Conservation (phyloP, 192 early-diverging fungal genomes). For the Umbelopsis sp. region DNA sequence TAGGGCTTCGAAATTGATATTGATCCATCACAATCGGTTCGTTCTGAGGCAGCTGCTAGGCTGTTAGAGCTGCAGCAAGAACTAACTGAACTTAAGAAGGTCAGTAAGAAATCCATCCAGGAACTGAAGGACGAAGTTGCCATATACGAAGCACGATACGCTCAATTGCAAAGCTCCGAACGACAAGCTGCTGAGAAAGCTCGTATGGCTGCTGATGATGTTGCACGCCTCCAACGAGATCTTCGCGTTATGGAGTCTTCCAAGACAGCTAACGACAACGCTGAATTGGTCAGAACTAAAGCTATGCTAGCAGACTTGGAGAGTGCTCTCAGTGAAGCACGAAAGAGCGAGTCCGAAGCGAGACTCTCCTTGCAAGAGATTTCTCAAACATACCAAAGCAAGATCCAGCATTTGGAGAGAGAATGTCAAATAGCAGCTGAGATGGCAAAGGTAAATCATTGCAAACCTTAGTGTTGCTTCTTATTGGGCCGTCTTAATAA, state of each 20-base stretch:
- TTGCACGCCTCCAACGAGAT: constrained; percentile 21
- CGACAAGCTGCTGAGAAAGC: constrained; percentile 32
- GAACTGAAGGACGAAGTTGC: constrained; percentile 24
- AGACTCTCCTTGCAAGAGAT: constrained; percentile 5
- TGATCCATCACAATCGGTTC: background rate
- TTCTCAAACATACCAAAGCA: background rate
- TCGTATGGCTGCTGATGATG: constrained; percentile 24
- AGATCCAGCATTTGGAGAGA: constrained; percentile 42
- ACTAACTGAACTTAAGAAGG: constrained; percentile 15
- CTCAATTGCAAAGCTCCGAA: constrained; percentile 4
- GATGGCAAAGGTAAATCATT: constrained; percentile 27
- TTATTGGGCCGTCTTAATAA: background rate
- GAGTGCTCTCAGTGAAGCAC: constrained; percentile 21
- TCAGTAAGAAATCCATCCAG: background rate
- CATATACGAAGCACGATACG: constrained; percentile 28
- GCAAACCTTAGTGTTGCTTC: too few species aligned
- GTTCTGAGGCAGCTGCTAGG: constrained; percentile 4
- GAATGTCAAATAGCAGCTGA: constrained; percentile 46
- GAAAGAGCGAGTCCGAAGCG: background rate
- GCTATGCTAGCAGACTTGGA: background rate
- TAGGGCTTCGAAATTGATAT: constrained; percentile 46
- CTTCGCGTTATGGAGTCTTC: background rate
- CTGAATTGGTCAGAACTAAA: constrained; percentile 16
- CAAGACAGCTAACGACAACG: constrained; percentile 6
- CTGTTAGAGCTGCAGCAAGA: constrained; percentile 8